A percentile compares a stretch with the other conserved stretches of the same genome.
Evolutionary conservation across 179 eudicot genomes (phyloP).

Genomic region (Pouteria campechiana): DNA sequence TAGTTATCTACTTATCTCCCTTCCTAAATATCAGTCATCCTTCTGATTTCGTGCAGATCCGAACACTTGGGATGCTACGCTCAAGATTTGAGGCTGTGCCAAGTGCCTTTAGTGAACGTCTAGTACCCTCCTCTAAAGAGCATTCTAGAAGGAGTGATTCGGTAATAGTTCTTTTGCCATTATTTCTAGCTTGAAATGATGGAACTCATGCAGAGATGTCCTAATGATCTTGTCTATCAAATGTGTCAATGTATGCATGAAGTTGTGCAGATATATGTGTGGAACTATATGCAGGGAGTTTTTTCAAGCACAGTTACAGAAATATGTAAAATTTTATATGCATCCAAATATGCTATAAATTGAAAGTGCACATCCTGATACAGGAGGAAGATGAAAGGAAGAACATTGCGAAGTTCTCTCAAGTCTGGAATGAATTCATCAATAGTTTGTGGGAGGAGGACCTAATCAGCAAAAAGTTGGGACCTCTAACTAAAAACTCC

Average conservation of each 20-base stretch:
- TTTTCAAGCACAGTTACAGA: no score
- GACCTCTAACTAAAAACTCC: constrained; percentile 4
- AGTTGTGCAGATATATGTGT: no score
- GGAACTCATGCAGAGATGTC: no score
- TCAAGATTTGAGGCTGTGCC: constrained; percentile 95
- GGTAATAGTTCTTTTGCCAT: no score
- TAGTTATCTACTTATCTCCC: background rate
- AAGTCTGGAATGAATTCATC: constrained; percentile 96
- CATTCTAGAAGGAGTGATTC: constrained; percentile 18
- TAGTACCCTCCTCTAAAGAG: constrained; percentile 58
- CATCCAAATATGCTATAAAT: no score
- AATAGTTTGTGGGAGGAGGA: constrained; percentile 84
- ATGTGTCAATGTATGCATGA: no score
- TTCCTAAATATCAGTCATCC: background rate
- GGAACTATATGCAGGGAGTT: no score
- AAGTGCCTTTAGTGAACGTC: constrained; percentile 66
- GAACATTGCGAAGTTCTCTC: constrained; percentile 88
- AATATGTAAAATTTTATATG: no score
- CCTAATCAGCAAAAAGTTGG: constrained; percentile 73
- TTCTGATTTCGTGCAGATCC: constrained; percentile 36
- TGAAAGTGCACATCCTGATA: constrained; percentile 4
- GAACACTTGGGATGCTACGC: constrained; percentile 95
- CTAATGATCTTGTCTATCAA: no score
- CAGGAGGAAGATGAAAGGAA: constrained; percentile 48
- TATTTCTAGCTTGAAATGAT: no score